Base-by-base conservation (phyloP, 495 filamentous ascomycete genomes). In the Hypoxylon perforatum region DNA sequence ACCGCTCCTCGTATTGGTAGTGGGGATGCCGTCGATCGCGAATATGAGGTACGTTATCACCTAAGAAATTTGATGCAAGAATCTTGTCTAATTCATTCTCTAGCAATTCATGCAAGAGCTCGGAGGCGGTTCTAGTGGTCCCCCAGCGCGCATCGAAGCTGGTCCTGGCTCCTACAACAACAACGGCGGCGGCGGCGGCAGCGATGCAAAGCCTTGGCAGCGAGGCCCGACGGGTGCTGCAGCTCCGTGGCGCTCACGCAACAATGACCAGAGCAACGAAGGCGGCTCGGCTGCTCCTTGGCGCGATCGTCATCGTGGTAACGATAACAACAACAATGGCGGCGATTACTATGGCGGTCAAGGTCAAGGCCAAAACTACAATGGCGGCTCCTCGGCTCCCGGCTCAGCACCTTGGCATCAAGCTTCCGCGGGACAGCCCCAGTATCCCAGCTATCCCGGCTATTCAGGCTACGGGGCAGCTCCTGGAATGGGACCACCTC, bases 31-130 rank as follows among this genome's bases (percentile, higher is more conserved):
- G 90, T 94, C 60, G 94, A 97, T 70, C 88, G 92, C 72, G 95
- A 97, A 79, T 94, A 96, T 75, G 92, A 97, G 86, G 92, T 94
- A 85, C 76, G 89, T 76, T 30, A 18, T 14, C n/a, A 19, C 9
- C 19, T 19, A 33, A 45, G 11, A 28, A 58, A 17, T 47, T 9
- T 17, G n/a, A 15, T 52, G 77, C n/a, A n/a, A 77, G 84, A 74
- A 86, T 74, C 57, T 56, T 35, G 15, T 39, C 66, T 74, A 57
- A 74, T 50, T 21, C 1, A 0, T 23, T 33, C 0, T 59, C 56
- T 71, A 96, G 92, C 90, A 94, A 91, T 92, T 99, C 75, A 96
- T 99, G 92, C 88, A 94, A 87, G 95, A 97, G 85, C 84, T 99
- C 60, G 92, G 91, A 69, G 93, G 93, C 56, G 90, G 88, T 49